phyloP scores from a whole-genome alignment of 2,329 filamentous ascomycete species.

The Rhinocladiella mackenziei region DNA sequence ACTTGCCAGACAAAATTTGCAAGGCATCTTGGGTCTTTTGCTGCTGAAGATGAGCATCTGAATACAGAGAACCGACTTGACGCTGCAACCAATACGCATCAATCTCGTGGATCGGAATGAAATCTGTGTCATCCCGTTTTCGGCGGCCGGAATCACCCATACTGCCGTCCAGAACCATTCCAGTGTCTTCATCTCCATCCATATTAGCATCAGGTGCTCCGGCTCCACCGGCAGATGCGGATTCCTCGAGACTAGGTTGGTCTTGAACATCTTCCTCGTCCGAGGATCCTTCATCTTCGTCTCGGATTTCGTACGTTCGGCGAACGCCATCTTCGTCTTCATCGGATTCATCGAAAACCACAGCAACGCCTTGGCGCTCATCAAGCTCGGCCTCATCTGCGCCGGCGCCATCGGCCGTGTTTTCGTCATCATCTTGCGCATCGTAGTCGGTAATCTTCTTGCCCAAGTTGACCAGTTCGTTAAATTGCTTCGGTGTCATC shows the following conservation, averaged over 20 bases:
- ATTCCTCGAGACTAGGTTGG: slow-evolving; percentile 49
- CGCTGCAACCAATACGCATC: slow-evolving; percentile 97
- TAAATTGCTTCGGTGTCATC: slow-evolving; percentile 86
- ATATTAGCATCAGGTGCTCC: slow-evolving; percentile 41
- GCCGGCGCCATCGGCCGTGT: slow-evolving; percentile 66
- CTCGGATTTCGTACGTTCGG: slow-evolving; percentile 78
- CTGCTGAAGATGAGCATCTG: slow-evolving; percentile 87
- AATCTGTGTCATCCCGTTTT: slow-evolving; percentile 48
- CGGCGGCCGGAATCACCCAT: slow-evolving; percentile 44
- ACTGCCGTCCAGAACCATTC: slow-evolving; percentile 75
- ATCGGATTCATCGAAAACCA: slow-evolving; percentile 89
- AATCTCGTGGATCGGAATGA: slow-evolving; percentile 79
- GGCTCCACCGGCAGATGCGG: slow-evolving; percentile 47
- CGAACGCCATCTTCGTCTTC: slow-evolving; percentile 75
- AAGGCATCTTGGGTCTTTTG: slow-evolving; percentile 86
- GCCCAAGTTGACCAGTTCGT: slow-evolving; percentile 89
- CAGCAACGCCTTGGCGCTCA: slow-evolving; percentile 91
- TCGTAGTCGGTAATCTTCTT: slow-evolving; percentile 99
- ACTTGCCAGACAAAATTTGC: slow-evolving; percentile 72
- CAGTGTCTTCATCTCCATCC: slow-evolving; percentile 52
- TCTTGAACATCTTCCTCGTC: slow-evolving; percentile 73
- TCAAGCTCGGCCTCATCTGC: slow-evolving; percentile 74
- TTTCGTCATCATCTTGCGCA: slow-evolving; percentile 90
- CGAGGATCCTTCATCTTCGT: slow-evolving; percentile 66
- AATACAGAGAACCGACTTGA: slow-evolving; percentile 81